phyloP scores from a whole-genome alignment of 1,284 basidiomycete genomes.

The Ceratobasidium sp. region DNA sequence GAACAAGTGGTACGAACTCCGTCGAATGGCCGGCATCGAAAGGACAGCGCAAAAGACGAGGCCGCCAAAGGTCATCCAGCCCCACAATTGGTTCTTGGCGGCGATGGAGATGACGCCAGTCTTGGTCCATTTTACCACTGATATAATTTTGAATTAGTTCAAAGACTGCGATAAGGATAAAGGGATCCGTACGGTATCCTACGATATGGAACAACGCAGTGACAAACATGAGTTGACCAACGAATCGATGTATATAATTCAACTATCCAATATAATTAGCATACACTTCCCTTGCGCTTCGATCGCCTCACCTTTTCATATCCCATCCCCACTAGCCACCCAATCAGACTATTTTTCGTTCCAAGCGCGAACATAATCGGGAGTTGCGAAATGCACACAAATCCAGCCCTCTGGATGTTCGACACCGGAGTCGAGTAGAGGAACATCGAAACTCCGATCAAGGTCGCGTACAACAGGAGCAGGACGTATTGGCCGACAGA shows the following conservation, averaged over 20 bases:
- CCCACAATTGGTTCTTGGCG: slow-evolving; percentile 45
- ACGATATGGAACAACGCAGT: slow-evolving; percentile 49
- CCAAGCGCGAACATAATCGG: slow-evolving; percentile 48
- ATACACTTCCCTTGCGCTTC: neutral
- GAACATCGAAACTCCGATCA: slow-evolving; percentile 45
- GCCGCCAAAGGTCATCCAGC: slow-evolving; percentile 49
- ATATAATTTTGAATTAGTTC: no score
- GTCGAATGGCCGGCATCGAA: slow-evolving; percentile 45
- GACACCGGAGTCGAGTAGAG: slow-evolving; percentile 43
- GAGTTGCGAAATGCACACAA: slow-evolving; percentile 47
- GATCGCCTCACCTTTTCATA: slow-evolving; percentile 47
- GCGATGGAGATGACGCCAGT: slow-evolving; percentile 31
- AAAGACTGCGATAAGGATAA: no score
- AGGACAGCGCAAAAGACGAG: slow-evolving; percentile 45
- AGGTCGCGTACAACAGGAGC: slow-evolving; percentile 29
- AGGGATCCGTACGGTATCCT: slow-evolving; percentile 37
- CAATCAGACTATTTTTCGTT: slow-evolving; percentile 50
- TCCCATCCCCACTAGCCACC: slow-evolving; percentile 47
- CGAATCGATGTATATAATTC: slow-evolving; percentile 50
- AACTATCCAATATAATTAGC: slow-evolving; percentile 34
- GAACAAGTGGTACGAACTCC: slow-evolving; percentile 47
- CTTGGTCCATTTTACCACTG: slow-evolving; percentile 49
- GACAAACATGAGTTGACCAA: slow-evolving; percentile 49
- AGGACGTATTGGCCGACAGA: slow-evolving; percentile 43
- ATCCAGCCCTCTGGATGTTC: slow-evolving; percentile 47